A percentile compares a stretch with the other conserved stretches of the same genome.
Conservation (phyloP, 2,329 filamentous ascomycete genomes). For the Claviceps pazoutovae region DNA sequence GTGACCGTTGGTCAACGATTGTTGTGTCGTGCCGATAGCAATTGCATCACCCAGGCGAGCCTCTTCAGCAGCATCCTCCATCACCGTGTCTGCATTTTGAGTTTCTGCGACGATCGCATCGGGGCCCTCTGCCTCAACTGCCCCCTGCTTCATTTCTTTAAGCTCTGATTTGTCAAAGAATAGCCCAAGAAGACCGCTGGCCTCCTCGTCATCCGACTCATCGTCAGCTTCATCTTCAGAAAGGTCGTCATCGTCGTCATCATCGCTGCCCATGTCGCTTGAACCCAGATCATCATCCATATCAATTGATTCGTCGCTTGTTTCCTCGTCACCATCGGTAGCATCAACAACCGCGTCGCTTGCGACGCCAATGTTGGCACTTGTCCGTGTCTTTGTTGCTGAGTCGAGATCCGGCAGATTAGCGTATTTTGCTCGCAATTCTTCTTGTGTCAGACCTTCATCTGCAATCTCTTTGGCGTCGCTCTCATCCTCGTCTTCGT, state of each 20-base stretch:
- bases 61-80: conserved; percentile 1
- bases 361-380: conserved; percentile 6
- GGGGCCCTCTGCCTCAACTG: conserved; percentile 9
- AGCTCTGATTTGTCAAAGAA: conserved; percentile 47
- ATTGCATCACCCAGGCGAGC: not conserved
- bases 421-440: conserved; percentile 55
- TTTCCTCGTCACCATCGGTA: conserved; percentile 27
- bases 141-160: conserved; percentile 34
- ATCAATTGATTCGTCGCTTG: conserved; percentile 50
- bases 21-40: not conserved
- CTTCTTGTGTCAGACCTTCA: conserved; percentile 53
- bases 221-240: conserved; percentile 28
- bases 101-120: conserved; percentile 7
- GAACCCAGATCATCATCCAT: conserved; percentile 55
- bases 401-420: conserved; percentile 38
- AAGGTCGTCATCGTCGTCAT: conserved; percentile 19
- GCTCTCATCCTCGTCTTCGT: conserved; percentile 49
- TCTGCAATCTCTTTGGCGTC: conserved; percentile 40
- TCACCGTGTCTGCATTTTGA: conserved; percentile 11
- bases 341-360: conserved; percentile 15
- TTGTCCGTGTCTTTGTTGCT: conserved; percentile 12
- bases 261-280: conserved; percentile 33
- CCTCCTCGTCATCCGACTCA: conserved; percentile 27
- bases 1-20: not conserved
- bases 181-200: conserved; percentile 37